Conservation (phyloP, 192 early-diverging fungal genomes). For the Podila verticillata region DNA sequence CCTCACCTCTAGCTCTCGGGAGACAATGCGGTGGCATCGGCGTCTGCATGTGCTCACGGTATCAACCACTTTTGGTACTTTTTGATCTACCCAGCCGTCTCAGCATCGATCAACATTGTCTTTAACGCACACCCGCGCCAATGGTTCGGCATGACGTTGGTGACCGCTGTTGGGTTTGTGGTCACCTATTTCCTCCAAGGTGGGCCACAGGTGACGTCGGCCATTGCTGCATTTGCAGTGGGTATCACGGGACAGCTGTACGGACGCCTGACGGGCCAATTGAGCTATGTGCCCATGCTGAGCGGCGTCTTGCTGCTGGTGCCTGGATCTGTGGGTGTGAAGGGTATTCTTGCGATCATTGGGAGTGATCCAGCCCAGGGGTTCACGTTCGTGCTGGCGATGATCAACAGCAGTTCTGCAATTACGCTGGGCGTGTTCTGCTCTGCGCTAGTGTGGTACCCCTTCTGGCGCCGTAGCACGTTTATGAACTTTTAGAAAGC, state of each 20-base stretch:
- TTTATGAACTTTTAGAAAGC: slow-evolving; percentile 51
- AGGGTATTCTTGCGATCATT: slow-evolving; percentile 44
- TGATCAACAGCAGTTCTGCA: slow-evolving; percentile 47
- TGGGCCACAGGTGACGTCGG: slow-evolving; percentile 32
- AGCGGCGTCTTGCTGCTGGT: slow-evolving; percentile 54
- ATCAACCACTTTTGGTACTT: slow-evolving; percentile 52
- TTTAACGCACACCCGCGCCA: slow-evolving; percentile 52
- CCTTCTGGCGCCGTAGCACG: slow-evolving; percentile 48
- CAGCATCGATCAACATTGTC: slow-evolving; percentile 53
- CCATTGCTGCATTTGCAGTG: slow-evolving; percentile 42
- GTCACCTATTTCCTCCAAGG: slow-evolving; percentile 37
- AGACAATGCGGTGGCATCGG: slow-evolving; percentile 8
- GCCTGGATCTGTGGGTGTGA: slow-evolving; percentile 53
- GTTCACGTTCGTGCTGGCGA: slow-evolving; percentile 48
- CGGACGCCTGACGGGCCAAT: slow-evolving; percentile 40
- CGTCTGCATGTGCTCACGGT: slow-evolving; percentile 31
- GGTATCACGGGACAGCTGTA: slow-evolving; percentile 52
- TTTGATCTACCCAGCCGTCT: slow-evolving; percentile 45
- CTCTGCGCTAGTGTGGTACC: slow-evolving; percentile 45
- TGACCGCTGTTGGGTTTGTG: slow-evolving; percentile 48
- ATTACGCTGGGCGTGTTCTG: slow-evolving; percentile 54
- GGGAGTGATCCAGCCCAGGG: slow-evolving; percentile 38
- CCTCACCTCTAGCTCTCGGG: slow-evolving; percentile 12
- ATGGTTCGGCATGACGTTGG: slow-evolving; percentile 46
- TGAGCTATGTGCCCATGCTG: slow-evolving; percentile 54